phyloP scores from a whole-genome alignment of 23 red algal species.

The Gracilaria domingensis region DNA sequence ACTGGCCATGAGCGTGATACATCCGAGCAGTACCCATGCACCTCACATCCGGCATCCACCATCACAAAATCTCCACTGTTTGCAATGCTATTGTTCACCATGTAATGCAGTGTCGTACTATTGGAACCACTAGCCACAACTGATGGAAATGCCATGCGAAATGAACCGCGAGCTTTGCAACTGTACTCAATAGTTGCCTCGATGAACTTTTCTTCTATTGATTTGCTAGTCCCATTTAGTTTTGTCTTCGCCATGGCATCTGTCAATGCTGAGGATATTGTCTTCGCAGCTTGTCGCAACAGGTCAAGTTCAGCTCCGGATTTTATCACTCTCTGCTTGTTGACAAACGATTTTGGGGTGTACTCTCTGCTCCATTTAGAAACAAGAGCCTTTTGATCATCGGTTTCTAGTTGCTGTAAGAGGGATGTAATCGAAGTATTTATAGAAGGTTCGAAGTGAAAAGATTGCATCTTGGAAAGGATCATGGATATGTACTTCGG shows the following conservation, averaged over 20 bases:
- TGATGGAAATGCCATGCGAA: slow-evolving; percentile 83
- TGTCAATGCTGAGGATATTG: slow-evolving; percentile 57
- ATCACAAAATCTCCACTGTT: slow-evolving; percentile 76
- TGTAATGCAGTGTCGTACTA: slow-evolving; percentile 83
- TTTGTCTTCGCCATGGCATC: slow-evolving; percentile 71
- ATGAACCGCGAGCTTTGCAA: slow-evolving; percentile 61
- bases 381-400: slow-evolving; percentile 34
- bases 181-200: slow-evolving; percentile 78
- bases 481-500: neutral
- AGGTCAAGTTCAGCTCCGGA: slow-evolving; percentile 74
- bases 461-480: slow-evolving; percentile 17
- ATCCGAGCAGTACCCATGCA: slow-evolving; percentile 87
- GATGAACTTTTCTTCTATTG: slow-evolving; percentile 64
- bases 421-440: slow-evolving; percentile 60
- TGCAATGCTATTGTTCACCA: slow-evolving; percentile 66
- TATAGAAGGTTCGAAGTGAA: slow-evolving; percentile 73
- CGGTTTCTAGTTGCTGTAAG: slow-evolving; percentile 23
- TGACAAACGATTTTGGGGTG: slow-evolving; percentile 51
- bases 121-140: slow-evolving; percentile 83
- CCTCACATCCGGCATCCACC: slow-evolving; percentile 90
- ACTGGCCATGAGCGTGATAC: slow-evolving; percentile 86
- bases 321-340: slow-evolving; percentile 73
- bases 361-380: slow-evolving; percentile 28
- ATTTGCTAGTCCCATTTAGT: slow-evolving; percentile 5
- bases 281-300: slow-evolving; percentile 61